A percentile compares a stretch with the other conserved stretches of the same genome.
These are phyloP conservation scores for Phytopythium helicoides DNA, from an alignment of 352 stramenopile species.

Conservation along the genomic window DNA sequence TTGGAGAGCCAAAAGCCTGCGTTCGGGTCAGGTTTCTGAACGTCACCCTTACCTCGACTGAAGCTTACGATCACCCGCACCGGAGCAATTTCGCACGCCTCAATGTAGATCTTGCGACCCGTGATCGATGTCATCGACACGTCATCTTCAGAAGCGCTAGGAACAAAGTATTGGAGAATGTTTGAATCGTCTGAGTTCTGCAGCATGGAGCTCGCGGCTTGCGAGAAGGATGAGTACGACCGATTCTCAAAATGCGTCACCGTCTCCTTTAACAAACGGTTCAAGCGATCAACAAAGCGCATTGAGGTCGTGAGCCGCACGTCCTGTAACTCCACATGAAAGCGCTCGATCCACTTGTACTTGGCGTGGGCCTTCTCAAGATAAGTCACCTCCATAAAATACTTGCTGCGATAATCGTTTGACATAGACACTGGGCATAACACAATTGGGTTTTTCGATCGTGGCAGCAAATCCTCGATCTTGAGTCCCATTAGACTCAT, in stretches of 20 bases:
- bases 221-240: conserved; percentile 48
- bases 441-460: conserved; percentile 66
- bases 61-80: conserved; percentile 80
- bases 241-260: conserved; percentile 66
- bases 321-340: conserved; percentile 62
- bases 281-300: conserved; percentile 74
- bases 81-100: conserved; percentile 58
- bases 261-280: conserved; percentile 57
- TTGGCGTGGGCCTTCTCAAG: conserved; percentile 66
- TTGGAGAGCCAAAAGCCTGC: conserved; percentile 78
- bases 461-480: conserved; percentile 63
- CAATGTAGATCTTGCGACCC: conserved; percentile 76
- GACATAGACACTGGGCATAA: conserved; percentile 43
- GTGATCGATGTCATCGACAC: conserved; percentile 70
- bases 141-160: conserved; percentile 36
- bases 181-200: conserved; percentile 31
- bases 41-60: conserved; percentile 63
- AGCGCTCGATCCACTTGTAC: conserved; percentile 64
- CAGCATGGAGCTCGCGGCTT: conserved; percentile 20
- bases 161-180: conserved; percentile 72
- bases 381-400: conserved; percentile 72
- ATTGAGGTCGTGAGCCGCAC: conserved; percentile 75
- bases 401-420: conserved; percentile 29
- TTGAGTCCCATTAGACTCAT: conserved; percentile 74
- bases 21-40: conserved; percentile 13